These are phyloP conservation scores for Lepidium didymum DNA, from an alignment of 345 rosid species.

Conservation along the genomic window DNA sequence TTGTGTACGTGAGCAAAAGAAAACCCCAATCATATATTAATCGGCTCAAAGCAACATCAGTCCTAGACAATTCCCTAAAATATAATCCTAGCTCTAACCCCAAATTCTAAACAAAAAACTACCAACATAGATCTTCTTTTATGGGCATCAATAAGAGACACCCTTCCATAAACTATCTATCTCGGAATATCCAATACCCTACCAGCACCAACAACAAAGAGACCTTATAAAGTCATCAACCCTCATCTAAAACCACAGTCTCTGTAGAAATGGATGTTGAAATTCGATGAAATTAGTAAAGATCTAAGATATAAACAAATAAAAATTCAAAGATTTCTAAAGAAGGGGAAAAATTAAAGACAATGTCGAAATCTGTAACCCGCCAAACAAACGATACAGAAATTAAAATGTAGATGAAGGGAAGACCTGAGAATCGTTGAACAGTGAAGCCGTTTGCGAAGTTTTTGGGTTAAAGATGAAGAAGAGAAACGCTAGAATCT, in stretches of 20 bases:
- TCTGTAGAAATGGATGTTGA: background rate
- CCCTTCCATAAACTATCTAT: constrained; percentile 22
- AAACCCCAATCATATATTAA: constrained; percentile 33
- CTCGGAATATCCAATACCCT: too few relatives aligned
- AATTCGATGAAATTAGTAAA: background rate
- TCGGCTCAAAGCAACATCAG: constrained; percentile 56
- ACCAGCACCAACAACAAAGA: too few relatives aligned
- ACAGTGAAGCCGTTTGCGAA: background rate
- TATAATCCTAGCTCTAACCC: constrained; percentile 9
- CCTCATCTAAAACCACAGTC: background rate
- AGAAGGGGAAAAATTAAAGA: too few relatives aligned
- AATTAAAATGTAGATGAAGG: background rate
- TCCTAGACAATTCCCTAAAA: constrained; percentile 49
- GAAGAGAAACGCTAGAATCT: background rate
- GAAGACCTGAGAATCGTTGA: background rate
- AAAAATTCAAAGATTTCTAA: background rate
- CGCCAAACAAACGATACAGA: background rate
- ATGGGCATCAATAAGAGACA: constrained; percentile 24
- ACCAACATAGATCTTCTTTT: constrained; percentile 6
- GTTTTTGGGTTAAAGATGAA: background rate
- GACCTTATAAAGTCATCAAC: background rate
- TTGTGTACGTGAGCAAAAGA: constrained; percentile 30
- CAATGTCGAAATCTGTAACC: background rate
- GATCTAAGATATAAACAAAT: background rate
- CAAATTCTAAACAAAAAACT: constrained; percentile 1